Base-by-base conservation (phyloP, 2,329 filamentous ascomycete species). In the Dothistroma septosporum region DNA sequence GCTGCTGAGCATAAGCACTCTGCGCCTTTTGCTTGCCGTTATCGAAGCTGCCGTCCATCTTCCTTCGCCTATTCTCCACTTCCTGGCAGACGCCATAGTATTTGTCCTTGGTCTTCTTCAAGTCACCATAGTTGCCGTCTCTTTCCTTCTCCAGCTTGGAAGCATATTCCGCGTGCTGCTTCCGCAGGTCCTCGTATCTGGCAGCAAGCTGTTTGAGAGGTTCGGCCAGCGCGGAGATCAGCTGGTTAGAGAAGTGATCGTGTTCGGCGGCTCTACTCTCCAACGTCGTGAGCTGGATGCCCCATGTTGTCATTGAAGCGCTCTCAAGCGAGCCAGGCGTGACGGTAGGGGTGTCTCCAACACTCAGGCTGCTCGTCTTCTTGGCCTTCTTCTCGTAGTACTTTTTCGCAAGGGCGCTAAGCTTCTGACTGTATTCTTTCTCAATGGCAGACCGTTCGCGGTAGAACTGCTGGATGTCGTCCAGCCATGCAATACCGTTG, bases 401-500 rank as follows among this genome's bases (percentile, higher is more conserved):
- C 76, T 94, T 97, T 80, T 94, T 96, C 58, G 93, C 94, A 55
- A 99, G 81, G 2, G 86, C 87, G 68, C 85, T 89, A 66, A 99
- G 86, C 77, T 93, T 97, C 65, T 88, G 84, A 70, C 91, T 89
- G 76, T 99, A 97, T 75, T 99, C 95, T 78, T 96, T 97, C 79
- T 99, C 94, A 75, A 99, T 96, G 37, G 81, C 86, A 73, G 91
- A 91, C 60, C 95, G 86, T 77, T 99, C 94, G 66, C 94, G 90
- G 81, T 97, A 99, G 80, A 97, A 99, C 73, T 91, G 87, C 76
- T 99, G 91, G 65, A 99, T 90, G 71, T 99, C 94, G 71, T 97
- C 93, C 61, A 99, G 87, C 93, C 93, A 99, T 67, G 85, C 82
- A 75, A 99, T 96, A 66, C 93, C 92, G 75, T 90, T 87, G 65